Percentiles rank a stretch among this genome's conserved stretches.
Evolutionary conservation across 2,329 filamentous ascomycete species (phyloP).

Genomic region (Cladophialophora chaetospira): DNA sequence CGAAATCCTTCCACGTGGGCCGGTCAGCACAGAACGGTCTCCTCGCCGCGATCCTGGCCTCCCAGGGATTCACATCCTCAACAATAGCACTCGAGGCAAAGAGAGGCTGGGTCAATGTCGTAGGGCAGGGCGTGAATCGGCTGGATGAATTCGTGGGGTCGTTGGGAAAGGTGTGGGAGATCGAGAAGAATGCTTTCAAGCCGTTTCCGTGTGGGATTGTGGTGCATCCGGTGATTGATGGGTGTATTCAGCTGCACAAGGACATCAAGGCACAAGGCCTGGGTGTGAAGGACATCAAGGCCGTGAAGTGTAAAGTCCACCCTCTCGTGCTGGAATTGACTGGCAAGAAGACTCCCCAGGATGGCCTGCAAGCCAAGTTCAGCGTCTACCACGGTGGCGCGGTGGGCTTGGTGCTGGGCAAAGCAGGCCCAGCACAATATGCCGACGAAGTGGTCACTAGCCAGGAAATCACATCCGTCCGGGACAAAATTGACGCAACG

Average conservation of each 20-base stretch:
- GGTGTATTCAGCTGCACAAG: constrained; percentile 50
- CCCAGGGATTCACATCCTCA: constrained; percentile 54
- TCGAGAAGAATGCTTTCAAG: constrained; percentile 58
- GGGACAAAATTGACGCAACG: constrained; percentile 50
- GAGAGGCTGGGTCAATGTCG: constrained; percentile 57
- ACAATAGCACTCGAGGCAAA: constrained; percentile 53
- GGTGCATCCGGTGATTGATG: constrained; percentile 59
- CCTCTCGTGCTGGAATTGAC: constrained; percentile 57
- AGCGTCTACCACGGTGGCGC: constrained; percentile 59
- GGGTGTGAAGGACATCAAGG: constrained; percentile 39
- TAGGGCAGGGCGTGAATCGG: constrained; percentile 44
- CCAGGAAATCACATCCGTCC: constrained; percentile 43
- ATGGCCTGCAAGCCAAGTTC: constrained; percentile 57
- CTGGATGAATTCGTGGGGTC: constrained; percentile 44
- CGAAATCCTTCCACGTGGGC: constrained; percentile 58
- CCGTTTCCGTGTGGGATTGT: constrained; percentile 61
- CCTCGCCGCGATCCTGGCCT: constrained; percentile 49
- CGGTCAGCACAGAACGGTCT: constrained; percentile 57
- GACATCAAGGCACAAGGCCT: constrained; percentile 40
- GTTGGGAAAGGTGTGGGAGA: constrained; percentile 51
- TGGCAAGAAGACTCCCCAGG: constrained; percentile 52
- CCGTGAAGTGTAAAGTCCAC: constrained; percentile 51
- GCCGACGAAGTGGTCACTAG: constrained; percentile 52
- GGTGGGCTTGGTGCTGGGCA: constrained; percentile 53
- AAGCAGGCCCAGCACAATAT: constrained; percentile 55